These are phyloP conservation scores for Dentipellis sp. DNA, from an alignment of 768 basidiomycete genomes.

Conservation along the genomic window DNA sequence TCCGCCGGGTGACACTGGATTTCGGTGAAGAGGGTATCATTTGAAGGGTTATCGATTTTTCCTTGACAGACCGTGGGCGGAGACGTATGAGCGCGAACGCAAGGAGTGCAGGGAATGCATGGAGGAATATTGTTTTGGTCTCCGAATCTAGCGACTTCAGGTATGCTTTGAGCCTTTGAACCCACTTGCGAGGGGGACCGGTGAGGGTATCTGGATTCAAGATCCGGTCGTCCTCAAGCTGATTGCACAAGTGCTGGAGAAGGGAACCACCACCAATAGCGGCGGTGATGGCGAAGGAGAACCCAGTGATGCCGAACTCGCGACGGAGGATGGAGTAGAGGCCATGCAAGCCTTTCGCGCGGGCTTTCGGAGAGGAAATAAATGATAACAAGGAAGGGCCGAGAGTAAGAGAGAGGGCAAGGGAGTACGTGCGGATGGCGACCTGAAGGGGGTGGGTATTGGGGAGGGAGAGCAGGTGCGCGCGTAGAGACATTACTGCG, in stretches of 20 bases:
- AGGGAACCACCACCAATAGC: conserved; percentile 57
- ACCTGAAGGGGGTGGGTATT: conserved; percentile 44
- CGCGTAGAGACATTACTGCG: not conserved
- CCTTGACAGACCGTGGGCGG: conserved; percentile 25
- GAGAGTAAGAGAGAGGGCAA: conserved; percentile 57
- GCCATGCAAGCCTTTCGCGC: conserved; percentile 14
- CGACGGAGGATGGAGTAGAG: conserved; percentile 36
- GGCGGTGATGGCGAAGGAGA: conserved; percentile 59
- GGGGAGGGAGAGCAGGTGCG: conserved; percentile 11
- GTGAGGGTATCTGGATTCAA: not conserved
- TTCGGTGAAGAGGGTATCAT: not conserved
- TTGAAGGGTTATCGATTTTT: no score
- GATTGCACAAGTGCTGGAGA: conserved; percentile 37
- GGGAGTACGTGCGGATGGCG: conserved; percentile 56
- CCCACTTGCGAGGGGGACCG: not conserved
- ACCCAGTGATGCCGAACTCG: conserved; percentile 53
- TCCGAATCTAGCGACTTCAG: conserved; percentile 25
- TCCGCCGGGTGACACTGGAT: conserved; percentile 1
- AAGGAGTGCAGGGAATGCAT: conserved; percentile 45
- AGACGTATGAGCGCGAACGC: conserved; percentile 50
- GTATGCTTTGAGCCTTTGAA: conserved; percentile 2
- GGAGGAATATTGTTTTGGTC: conserved; percentile 50
- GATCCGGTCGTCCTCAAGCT: conserved; percentile 11
- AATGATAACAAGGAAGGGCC: conserved; percentile 55
- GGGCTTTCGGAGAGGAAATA: conserved; percentile 24